Percentiles rank a stretch among this genome's conserved stretches.
These are phyloP conservation scores for Lactifluus hygrophoroides DNA, from an alignment of 768 basidiomycete genomes.

Conservation along the genomic window DNA sequence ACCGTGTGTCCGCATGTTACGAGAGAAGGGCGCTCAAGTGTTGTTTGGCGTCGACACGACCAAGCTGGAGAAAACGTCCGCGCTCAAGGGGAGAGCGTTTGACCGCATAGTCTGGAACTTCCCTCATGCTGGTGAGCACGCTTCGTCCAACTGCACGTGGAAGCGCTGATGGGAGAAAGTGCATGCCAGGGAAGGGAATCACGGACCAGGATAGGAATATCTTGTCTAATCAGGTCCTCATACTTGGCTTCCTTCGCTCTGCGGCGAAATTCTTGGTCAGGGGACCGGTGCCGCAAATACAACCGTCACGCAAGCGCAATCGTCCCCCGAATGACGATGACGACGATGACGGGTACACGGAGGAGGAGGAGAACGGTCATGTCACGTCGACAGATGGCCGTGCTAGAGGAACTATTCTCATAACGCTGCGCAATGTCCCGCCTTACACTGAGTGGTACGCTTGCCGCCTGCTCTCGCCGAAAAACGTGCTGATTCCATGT, in stretches of 20 bases:
- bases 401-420: conserved; percentile 63
- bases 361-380: conserved; percentile 24
- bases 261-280: conserved; percentile 48
- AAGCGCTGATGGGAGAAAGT: conserved; percentile 8
- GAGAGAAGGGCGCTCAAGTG: conserved; percentile 55
- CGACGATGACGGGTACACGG: conserved; percentile 42
- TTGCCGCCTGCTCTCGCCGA: conserved; percentile 18
- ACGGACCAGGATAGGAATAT: conserved; percentile 93
- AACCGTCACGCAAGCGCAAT: conserved; percentile 37
- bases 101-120: conserved; percentile 92
- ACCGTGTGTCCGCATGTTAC: conserved; percentile 47
- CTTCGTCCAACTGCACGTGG: not conserved
- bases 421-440: conserved; percentile 77
- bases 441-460: conserved; percentile 82
- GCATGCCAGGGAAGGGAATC: conserved; percentile 66
- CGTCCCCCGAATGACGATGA: conserved; percentile 30
- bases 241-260: conserved; percentile 76
- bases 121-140: conserved; percentile 76
- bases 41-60: conserved; percentile 84
- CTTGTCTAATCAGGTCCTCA: conserved; percentile 73
- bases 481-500: not conserved
- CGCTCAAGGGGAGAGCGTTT: conserved; percentile 56
- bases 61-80: conserved; percentile 48
- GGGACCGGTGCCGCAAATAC: conserved; percentile 46
- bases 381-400: conserved; percentile 22